Evolutionary conservation across 176 grass and related monocot species (phyloP).

Genomic region (Metroxylon sagu): DNA sequence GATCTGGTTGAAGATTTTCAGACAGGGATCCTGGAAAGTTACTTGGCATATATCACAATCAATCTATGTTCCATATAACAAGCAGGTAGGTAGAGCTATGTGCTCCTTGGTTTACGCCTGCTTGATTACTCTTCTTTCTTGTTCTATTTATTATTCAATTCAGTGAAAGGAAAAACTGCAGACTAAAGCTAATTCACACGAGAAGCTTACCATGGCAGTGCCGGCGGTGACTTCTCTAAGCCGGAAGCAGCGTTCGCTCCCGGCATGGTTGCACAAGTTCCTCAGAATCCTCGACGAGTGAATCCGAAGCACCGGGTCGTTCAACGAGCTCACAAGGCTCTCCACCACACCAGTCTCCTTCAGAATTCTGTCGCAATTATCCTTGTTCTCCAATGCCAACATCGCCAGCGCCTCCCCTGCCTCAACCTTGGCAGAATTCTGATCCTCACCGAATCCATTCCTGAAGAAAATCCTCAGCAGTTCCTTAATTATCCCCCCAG

Average conservation of each 20-base stretch:
- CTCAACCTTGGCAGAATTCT: conserved; percentile 27
- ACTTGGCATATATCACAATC: too few species aligned
- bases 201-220: not conserved
- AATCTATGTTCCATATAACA: too few species aligned
- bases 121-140: too few species aligned
- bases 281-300: conserved; percentile 40
- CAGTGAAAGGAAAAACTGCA: too few species aligned
- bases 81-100: too few species aligned
- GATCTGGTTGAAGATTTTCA: too few species aligned
- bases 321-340: conserved; percentile 27
- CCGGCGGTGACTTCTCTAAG: conserved; percentile 25
- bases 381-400: conserved; percentile 49
- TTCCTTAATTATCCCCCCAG: conserved; percentile 43
- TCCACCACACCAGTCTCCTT: conserved; percentile 21
- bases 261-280: conserved; percentile 44
- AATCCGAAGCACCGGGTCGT: conserved; percentile 8
- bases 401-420: conserved; percentile 65
- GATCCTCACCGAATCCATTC: not conserved
- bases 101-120: too few species aligned
- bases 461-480: conserved; percentile 51
- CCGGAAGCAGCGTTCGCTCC: conserved; percentile 2
- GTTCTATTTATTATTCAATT: too few species aligned
- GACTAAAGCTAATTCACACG: too few species aligned
- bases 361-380: conserved; percentile 46
- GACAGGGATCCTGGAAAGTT: too few species aligned